These are phyloP conservation scores for Phyllachora maydis DNA, from an alignment of 2,329 filamentous ascomycete species.

Conservation along the genomic window DNA sequence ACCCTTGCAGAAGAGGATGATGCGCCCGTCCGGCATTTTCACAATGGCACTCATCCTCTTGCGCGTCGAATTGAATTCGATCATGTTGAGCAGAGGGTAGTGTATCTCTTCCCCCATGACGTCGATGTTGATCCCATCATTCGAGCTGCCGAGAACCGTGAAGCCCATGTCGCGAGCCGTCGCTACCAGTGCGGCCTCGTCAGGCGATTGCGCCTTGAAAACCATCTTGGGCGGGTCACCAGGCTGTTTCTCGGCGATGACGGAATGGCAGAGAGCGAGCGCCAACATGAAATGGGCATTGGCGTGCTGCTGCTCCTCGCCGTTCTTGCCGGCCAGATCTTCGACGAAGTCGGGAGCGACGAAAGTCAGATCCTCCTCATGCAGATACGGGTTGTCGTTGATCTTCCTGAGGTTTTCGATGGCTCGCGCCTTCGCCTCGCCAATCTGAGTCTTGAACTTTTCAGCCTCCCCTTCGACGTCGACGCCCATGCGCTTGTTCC, in stretches of 20 bases:
- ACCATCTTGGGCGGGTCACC: slow-evolving; percentile 82
- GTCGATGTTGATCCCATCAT: slow-evolving; percentile 69
- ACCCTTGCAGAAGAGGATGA: slow-evolving; percentile 89
- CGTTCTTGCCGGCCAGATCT: slow-evolving; percentile 61
- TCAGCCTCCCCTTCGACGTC: slow-evolving; percentile 66
- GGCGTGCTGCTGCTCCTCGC: slow-evolving; percentile 53
- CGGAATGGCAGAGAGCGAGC: slow-evolving; percentile 87
- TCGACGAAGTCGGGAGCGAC: slow-evolving; percentile 75
- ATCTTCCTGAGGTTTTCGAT: slow-evolving; percentile 52
- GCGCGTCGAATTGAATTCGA: slow-evolving; percentile 92
- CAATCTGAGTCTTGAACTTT: slow-evolving; percentile 57
- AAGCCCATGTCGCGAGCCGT: slow-evolving; percentile 93
- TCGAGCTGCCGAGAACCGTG: slow-evolving; percentile 63
- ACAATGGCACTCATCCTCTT: slow-evolving; percentile 98
- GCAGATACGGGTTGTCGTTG: slow-evolving; percentile 77
- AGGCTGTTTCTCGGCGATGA: slow-evolving; percentile 75
- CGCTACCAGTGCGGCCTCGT: slow-evolving; percentile 83
- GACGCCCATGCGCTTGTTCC: slow-evolving; percentile 80
- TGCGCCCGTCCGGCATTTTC: slow-evolving; percentile 76
- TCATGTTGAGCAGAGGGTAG: slow-evolving; percentile 78
- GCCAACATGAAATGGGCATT: slow-evolving; percentile 88
- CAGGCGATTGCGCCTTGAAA: slow-evolving; percentile 94
- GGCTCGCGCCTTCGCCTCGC: slow-evolving; percentile 52
- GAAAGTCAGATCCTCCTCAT: slow-evolving; percentile 80
- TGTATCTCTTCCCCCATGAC: slow-evolving; percentile 68